phyloP scores from a whole-genome alignment of 768 basidiomycete species.

The Multifurca ochricompacta region DNA sequence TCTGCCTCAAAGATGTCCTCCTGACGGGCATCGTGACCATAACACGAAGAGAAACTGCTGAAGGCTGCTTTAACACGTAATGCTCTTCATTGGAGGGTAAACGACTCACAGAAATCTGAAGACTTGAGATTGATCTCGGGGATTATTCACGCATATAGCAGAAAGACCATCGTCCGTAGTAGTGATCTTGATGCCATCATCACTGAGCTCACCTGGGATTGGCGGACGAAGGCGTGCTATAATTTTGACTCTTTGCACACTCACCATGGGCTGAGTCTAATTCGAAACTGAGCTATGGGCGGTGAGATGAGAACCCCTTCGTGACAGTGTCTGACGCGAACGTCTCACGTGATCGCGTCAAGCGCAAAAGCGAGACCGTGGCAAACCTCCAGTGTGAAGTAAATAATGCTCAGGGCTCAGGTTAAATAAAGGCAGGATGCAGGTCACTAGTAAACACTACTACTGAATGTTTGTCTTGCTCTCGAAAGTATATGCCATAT shows the following conservation, averaged over 20 bases:
- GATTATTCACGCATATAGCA: conserved; percentile 60
- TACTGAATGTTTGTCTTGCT: conserved; percentile 28
- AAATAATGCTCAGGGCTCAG: too few species aligned
- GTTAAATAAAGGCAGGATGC: too few species aligned
- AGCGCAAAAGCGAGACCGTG: too few species aligned
- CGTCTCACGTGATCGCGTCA: conserved; percentile 5
- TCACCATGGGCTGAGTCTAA: conserved; percentile 8
- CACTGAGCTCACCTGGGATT: conserved; percentile 53
- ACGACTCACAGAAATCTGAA: conserved; percentile 68
- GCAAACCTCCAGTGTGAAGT: too few species aligned
- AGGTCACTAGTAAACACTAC: too few species aligned
- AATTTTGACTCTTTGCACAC: conserved; percentile 53
- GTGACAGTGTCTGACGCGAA: not conserved
- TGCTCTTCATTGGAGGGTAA: not conserved
- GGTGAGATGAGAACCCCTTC: too few species aligned
- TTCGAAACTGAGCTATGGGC: too few species aligned
- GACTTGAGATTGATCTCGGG: conserved; percentile 57
- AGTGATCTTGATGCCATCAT: conserved; percentile 49
- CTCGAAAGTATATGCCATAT: conserved; percentile 52
- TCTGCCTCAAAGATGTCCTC: conserved; percentile 71
- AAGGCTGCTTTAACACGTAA: not conserved
- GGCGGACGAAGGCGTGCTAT: conserved; percentile 63
- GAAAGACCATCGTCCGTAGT: conserved; percentile 35
- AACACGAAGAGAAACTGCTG: conserved; percentile 64
- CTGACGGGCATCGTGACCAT: conserved; percentile 62